Evolutionary conservation across 1,139 yeast genomes (phyloP), one percentile per base, ranked within the genome.

Genomic region (Candida anutae): DNA sequence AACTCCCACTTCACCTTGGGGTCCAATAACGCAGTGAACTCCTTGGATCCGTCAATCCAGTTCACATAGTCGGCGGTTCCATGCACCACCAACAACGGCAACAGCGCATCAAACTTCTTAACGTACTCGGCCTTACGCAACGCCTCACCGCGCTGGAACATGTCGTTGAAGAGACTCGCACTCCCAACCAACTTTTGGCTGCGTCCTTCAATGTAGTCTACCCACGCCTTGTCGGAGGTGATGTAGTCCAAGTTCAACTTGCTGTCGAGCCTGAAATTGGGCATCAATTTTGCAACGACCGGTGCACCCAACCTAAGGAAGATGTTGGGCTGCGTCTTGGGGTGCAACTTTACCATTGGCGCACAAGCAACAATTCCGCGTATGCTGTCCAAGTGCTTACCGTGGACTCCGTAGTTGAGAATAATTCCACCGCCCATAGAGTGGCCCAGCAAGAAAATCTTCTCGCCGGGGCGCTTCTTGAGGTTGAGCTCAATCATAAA

Each of bases 391-490:
- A 64, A 62, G 49, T 71, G 50, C 37, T 62, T 69, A 3, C 96
- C 96, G 26, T 59, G 57, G 29, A 79, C 68, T 11, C 77, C 83
- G 50, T 88, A 88, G 53, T 78, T 83, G 36, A 87, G 61, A 0
- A 64, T 61, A 29, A 85, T 77, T 0, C 83, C 95, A 13, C 96
- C 96, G 27, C 98, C 98, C 96, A 90, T 87, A n/a, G 94, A 83
- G 47, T 83, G 94, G 3, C 96, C 95, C 55, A 74, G 63, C 38
- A 90, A 48, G 43, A 66, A 70, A 23, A 85, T 46, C 38, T 74
- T 75, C 26, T 62, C 62, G 6, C 47, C 30, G 12, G 37, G 32
- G 25, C 55, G 37, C 18, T 41, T 38, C 22, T 52, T 55, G 14
- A 57, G 47, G 30, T 54, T 54, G 15, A 42, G 38, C 33, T 62